Evolutionary conservation across 768 basidiomycete species (phyloP), one percentile per base, ranked within the genome.

Genomic region (Psilocybe subaeruginosa): DNA sequence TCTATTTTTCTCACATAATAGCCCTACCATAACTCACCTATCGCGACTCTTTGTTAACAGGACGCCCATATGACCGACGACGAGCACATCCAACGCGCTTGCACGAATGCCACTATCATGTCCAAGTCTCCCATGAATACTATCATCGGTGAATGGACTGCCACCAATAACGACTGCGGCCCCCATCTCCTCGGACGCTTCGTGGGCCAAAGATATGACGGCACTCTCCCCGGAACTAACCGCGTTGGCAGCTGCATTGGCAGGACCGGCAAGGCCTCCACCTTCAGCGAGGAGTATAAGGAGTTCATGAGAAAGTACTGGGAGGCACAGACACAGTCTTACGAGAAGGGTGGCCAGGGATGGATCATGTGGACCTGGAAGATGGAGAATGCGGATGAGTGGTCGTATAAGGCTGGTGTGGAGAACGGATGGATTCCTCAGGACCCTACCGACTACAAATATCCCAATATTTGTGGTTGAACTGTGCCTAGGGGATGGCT

Each of bases 281-380:
- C 81, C 14, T 96, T 95, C 77, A 91, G 86, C 70, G 70, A 80
- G 39, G 78, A 76, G 58, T 95, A 93, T 80, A 94, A 93, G 80
- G 83, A 79, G 0, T 93, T 91, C 81, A 76, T 97, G 47, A 76
- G 92, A 43, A 81, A 91, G 72, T 85, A 80, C 69, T 96, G 88
- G 88, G 93, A 94, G 70, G 92, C 91, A 0, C 94, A 95, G 74
- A 84, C 85, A 16, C 86, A 83, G 46, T 79, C 90, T 9, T 92
- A 80, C 62, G 91, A 92, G 78, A 77, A 77, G 54, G 85, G 76
- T 16, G 77, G 51, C 35, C 23, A 79, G 41, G 91, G 91, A 2
- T 92, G 91, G 91, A 70, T 91, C 17, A 84, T 86, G 72, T 92
- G 90, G 92, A 85, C 88, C 2, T 93, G 91, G 91, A 93, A 92